Percentiles rank a stretch among this genome's conserved stretches.
These are phyloP conservation scores for Azolla pinnata DNA, from an alignment of 75 land plant species.

Conservation along the genomic window DNA sequence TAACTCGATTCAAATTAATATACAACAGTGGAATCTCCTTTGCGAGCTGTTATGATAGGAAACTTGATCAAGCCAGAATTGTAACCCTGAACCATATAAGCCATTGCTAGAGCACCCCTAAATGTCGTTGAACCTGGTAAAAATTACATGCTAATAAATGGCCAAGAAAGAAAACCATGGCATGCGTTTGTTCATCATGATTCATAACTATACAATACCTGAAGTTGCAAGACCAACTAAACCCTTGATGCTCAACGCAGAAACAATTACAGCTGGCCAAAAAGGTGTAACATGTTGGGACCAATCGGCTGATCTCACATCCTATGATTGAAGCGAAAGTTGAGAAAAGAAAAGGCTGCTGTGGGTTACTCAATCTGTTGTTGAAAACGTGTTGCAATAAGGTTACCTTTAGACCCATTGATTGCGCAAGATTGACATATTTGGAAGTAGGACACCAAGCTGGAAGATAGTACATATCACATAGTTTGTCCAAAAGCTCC, in stretches of 20 bases:
- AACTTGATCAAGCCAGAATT: slow-evolving; percentile 73
- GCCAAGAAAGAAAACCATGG: background rate
- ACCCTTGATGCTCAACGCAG: slow-evolving; percentile 81
- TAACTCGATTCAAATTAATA: too few relatives aligned
- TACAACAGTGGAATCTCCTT: too few relatives aligned
- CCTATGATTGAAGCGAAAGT: slow-evolving; percentile 28
- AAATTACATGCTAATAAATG: too few relatives aligned
- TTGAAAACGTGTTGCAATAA: background rate
- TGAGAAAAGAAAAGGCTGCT: background rate
- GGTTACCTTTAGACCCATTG: slow-evolving; percentile 11
- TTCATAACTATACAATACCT: slow-evolving; percentile 28
- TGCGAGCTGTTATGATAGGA: slow-evolving; percentile 68
- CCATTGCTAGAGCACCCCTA: slow-evolving; percentile 84
- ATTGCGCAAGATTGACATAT: slow-evolving; percentile 60
- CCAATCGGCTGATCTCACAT: slow-evolving; percentile 83
- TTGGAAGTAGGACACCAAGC: slow-evolving; percentile 90
- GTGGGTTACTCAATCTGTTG: background rate
- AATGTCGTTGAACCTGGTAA: slow-evolving; percentile 77
- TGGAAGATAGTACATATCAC: slow-evolving; percentile 77
- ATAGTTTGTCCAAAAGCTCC: slow-evolving; percentile 64
- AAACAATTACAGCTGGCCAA: slow-evolving; percentile 93
- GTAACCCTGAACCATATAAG: slow-evolving; percentile 88
- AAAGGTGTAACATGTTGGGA: slow-evolving; percentile 83
- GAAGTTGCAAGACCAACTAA: slow-evolving; percentile 51
- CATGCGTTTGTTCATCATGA: background rate